Evolutionary conservation across 352 stramenopile genomes (phyloP), one percentile per base, ranked within the genome.

Genomic region (Globisporangium canariense): DNA sequence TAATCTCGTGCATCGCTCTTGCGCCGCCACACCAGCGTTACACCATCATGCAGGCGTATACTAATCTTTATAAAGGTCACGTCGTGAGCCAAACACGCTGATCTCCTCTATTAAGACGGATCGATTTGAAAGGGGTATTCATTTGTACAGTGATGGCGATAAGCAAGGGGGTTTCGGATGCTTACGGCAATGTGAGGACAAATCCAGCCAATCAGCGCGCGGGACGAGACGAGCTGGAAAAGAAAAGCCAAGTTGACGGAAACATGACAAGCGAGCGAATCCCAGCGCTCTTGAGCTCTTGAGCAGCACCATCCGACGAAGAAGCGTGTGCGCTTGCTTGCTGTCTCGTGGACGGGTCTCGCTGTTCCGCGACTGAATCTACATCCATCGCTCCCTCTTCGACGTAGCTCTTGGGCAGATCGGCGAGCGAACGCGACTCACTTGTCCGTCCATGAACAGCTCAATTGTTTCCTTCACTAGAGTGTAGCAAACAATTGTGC

Each of bases 1-100:
- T 57, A 64, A 64, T 64, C 58, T 34, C 30, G 58, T 50, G 22
- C 25, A 57, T 55, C 45, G 57, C 58, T 57, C 45, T 1, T 20
- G 10, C n/a, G 30, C 32, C n/a, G 30, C 32, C 45, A 53, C 57
- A 54, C 30, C 57, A 63, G 2, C 4, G 13, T 13, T 32, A 64
- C 43, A 64, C 28, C 25, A 47, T 16, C 4, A 32, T 41, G 18
- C 32, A 64, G 1, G 16, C 22, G 30, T 57, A 4, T 57, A 43
- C 14, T 28, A 28, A 28, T 28, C 25, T 25, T 25, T 28, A 28
- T 28, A 32, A 28, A 49, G n/a, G 20, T 28, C 2, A 20, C 2
- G 8, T 13, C 41, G 16, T n/a, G 4, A 5, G 3, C 7, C 10
- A 40, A 54, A 11, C 2, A 6, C 6, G 4, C 18, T 53, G 16